A percentile compares a stretch with the other conserved stretches of the same genome.
phyloP scores from a whole-genome alignment of 31 red algal species.

The Asparagopsis taxiformis region DNA sequence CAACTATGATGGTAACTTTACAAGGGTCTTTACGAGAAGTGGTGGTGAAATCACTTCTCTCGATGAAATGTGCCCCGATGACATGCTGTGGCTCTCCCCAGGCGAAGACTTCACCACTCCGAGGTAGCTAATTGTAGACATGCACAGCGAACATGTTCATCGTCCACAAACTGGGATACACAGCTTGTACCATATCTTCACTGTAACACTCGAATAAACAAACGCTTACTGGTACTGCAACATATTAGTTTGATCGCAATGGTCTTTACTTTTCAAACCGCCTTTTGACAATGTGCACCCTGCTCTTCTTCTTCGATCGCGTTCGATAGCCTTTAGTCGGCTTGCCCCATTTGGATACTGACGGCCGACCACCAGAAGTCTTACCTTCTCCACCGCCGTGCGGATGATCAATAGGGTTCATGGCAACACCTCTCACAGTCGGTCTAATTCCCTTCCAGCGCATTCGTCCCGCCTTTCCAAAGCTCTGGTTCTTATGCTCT shows the following conservation, averaged over 20 bases:
- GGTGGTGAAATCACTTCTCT: conserved; percentile 64
- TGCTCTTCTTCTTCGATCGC: conserved; percentile 64
- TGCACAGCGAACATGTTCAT: no score
- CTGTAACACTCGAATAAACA: no score
- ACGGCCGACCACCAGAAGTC: conserved; percentile 37
- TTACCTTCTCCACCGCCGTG: conserved; percentile 40
- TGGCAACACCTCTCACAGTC: conserved; percentile 58
- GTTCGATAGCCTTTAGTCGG: conserved; percentile 91
- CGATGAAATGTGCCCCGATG: conserved; percentile 70
- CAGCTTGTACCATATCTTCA: no score
- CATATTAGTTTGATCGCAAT: not conserved
- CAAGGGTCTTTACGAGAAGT: conserved; percentile 58
- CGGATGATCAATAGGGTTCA: conserved; percentile 80
- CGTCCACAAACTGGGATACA: no score
- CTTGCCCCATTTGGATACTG: conserved; percentile 83
- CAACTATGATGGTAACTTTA: not conserved
- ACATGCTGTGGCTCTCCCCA: conserved; percentile 74
- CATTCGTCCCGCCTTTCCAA: conserved; percentile 62
- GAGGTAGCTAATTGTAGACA: conserved; percentile 9
- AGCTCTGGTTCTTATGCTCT: not conserved
- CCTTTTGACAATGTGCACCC: conserved; percentile 42
- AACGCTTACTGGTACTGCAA: not conserved
- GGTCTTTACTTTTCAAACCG: conserved; percentile 40
- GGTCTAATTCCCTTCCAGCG: conserved; percentile 39
- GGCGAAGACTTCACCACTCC: conserved; percentile 78